A percentile compares a stretch with the other conserved stretches of the same genome.
Evolutionary conservation across 257 asterid species (phyloP).

Genomic region (Nicotiana otophora): DNA sequence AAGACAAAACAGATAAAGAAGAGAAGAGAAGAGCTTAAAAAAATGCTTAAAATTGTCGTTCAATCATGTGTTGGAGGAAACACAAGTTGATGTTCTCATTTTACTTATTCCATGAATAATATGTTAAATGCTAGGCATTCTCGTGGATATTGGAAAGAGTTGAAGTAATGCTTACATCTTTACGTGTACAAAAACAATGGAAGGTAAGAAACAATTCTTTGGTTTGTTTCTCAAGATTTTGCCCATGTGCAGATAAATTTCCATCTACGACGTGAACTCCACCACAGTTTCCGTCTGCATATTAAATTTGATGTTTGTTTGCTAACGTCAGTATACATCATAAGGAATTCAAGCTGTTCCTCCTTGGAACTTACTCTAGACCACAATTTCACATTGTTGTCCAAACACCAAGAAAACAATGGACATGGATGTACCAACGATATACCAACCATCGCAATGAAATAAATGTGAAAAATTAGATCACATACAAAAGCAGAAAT

Average conservation of each 20-base stretch:
- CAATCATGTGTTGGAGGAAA: neutral
- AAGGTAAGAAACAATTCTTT: slow-evolving; percentile 57
- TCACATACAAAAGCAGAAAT: neutral
- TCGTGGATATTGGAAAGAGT: neutral
- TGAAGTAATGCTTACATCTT: slow-evolving; percentile 53
- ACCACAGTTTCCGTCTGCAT: slow-evolving; percentile 42
- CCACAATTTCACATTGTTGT: neutral
- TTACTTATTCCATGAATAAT: neutral
- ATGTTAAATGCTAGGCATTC: neutral
- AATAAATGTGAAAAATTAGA: too few species aligned
- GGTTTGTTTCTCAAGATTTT: slow-evolving; percentile 43
- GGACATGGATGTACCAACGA: neutral
- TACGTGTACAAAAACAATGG: slow-evolving; percentile 77
- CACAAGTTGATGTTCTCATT: neutral
- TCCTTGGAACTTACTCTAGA: neutral
- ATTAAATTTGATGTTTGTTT: neutral
- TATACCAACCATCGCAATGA: neutral
- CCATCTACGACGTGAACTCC: slow-evolving; percentile 23
- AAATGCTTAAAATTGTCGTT: too few species aligned
- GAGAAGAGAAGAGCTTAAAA: neutral
- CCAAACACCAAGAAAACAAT: neutral
- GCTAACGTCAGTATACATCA: neutral
- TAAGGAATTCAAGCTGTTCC: neutral
- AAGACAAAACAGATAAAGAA: neutral
- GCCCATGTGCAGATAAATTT: slow-evolving; percentile 20